phyloP scores from a whole-genome alignment of 306 rosid genomes.

The Cucurbita maxima region DNA sequence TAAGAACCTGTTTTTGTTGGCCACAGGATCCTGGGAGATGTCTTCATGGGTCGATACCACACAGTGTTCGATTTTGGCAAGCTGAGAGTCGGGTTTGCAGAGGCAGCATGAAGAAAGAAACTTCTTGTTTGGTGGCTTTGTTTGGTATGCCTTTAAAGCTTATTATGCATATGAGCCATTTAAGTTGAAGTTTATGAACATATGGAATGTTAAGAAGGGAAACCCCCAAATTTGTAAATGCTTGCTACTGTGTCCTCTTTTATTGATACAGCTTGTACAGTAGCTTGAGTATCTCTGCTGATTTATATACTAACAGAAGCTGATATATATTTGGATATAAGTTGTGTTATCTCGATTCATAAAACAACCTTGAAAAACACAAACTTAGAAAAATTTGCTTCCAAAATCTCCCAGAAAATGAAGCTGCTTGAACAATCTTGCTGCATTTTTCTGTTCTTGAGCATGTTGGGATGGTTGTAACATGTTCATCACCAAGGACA shows the following conservation, averaged over 20 bases:
- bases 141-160: not conserved
- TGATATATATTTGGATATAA: too few species aligned
- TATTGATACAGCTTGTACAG: not conserved
- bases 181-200: not conserved
- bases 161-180: not conserved
- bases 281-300: not conserved
- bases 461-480: conserved; percentile 78
- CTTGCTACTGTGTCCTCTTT: not conserved
- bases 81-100: conserved; percentile 67
- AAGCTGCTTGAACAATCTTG: conserved; percentile 62
- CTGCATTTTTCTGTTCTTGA: conserved; percentile 51
- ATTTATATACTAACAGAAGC: not conserved
- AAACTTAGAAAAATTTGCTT: too few species aligned
- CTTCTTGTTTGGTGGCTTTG: not conserved
- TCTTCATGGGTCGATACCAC: conserved; percentile 90
- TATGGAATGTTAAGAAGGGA: not conserved
- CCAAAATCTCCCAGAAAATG: too few species aligned
- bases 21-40: conserved; percentile 79
- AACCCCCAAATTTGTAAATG: not conserved
- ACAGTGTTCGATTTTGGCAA: conserved; percentile 75
- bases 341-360: not conserved
- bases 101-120: conserved; percentile 44
- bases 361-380: too few species aligned
- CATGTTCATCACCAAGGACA: conserved; percentile 48
- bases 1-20: conserved; percentile 11